Evolutionary conservation across 768 basidiomycete genomes (phyloP).

Genomic region (Lactarius trivialis): DNA sequence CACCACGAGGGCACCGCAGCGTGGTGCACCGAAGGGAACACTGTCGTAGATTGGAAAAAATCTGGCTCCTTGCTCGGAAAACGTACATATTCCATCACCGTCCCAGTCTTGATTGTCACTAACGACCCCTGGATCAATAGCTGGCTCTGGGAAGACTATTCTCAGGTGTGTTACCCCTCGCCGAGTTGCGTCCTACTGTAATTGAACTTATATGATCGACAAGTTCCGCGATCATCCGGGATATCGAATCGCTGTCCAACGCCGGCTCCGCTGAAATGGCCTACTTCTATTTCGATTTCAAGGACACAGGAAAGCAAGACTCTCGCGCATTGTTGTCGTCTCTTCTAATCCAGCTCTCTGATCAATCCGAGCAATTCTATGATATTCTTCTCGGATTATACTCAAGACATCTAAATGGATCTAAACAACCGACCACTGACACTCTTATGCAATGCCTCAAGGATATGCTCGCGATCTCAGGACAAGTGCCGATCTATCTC

Average conservation of each 20-base stretch:
- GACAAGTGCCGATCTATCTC: neutral
- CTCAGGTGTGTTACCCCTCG: neutral
- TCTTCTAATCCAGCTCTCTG: neutral
- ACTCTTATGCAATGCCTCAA: neutral
- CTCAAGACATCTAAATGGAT: neutral
- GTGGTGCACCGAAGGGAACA: neutral
- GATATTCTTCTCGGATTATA: neutral
- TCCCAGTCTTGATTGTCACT: neutral
- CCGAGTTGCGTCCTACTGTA: neutral
- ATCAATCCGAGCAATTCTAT: neutral
- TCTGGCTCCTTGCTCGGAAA: neutral
- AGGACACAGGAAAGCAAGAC: neutral
- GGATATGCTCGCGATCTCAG: neutral
- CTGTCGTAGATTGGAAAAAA: neutral
- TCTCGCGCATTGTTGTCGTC: neutral
- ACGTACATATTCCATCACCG: neutral
- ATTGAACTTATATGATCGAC: neutral
- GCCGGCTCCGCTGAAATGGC: neutral
- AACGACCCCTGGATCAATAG: neutral
- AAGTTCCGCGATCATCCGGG: neutral
- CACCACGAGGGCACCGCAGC: neutral
- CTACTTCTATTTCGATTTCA: neutral
- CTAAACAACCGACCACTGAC: neutral
- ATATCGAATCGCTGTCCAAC: neutral
- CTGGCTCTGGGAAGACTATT: neutral